A percentile compares a stretch with the other conserved stretches of the same genome.
Conservation (phyloP, 768 basidiomycete species). For the Strobilomyces dryophilus region DNA sequence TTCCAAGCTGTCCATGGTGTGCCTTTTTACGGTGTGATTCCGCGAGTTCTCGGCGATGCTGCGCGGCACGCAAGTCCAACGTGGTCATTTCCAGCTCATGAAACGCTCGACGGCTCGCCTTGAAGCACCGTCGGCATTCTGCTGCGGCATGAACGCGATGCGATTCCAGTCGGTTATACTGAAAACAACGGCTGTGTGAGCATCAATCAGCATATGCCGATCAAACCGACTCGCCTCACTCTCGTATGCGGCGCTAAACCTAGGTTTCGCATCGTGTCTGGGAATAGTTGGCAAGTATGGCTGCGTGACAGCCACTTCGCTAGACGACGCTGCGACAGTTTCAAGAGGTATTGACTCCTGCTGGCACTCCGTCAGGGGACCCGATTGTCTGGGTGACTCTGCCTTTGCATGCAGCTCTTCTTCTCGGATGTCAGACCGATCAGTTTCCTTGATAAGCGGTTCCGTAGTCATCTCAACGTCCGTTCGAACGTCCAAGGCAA, state of each 20-base stretch:
- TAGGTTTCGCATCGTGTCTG: constrained; percentile 23
- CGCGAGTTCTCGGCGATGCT: constrained; percentile 54
- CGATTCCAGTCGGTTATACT: constrained; percentile 34
- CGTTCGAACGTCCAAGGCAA: background rate
- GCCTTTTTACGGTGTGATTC: constrained; percentile 60
- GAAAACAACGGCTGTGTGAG: background rate
- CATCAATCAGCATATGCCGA: background rate
- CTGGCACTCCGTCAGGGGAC: constrained; percentile 9
- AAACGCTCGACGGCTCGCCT: constrained; percentile 44
- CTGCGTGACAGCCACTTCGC: constrained; percentile 19
- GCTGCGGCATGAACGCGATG: constrained; percentile 38
- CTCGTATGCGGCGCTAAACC: constrained; percentile 25
- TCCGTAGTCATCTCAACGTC: constrained; percentile 9
- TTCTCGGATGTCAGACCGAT: constrained; percentile 12
- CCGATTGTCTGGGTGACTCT: constrained; percentile 23
- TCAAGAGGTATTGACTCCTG: constrained; percentile 8
- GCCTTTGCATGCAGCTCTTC: constrained; percentile 17
- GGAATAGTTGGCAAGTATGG: constrained; percentile 34
- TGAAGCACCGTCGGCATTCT: constrained; percentile 38
- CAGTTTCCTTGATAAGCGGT: constrained; percentile 11
- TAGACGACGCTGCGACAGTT: constrained; percentile 12
- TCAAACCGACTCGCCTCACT: constrained; percentile 21
- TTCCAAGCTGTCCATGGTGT: constrained; percentile 55
- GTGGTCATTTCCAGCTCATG: constrained; percentile 59
- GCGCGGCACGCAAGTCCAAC: constrained; percentile 57